Base-by-base conservation (phyloP, 1,284 basidiomycete genomes). In the Pseudozyma sp. region DNA sequence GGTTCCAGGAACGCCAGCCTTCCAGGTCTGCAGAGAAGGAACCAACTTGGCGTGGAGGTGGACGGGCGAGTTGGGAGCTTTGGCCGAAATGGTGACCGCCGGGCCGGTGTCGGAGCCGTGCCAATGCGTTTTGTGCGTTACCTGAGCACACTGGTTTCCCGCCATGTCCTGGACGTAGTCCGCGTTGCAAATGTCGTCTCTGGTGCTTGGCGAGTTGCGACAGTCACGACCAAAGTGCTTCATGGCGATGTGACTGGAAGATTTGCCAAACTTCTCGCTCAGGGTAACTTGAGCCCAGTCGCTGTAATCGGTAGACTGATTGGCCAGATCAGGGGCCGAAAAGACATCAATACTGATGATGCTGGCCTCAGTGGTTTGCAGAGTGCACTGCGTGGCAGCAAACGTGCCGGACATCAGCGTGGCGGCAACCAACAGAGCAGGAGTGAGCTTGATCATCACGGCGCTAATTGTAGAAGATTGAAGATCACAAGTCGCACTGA, bases 101-200 rank as follows among this genome's bases (percentile, higher is more conserved):
- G 55, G 43, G 14, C 52, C 60, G 1, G 53, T n/a, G 9, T 8
- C 19, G 14, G 14, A 40, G 31, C 35, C 48, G 12, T 51, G 5
- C 1, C 1, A 39, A 21, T 62, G 48, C 1, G 60, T 25, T 11
- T 18, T 45, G 49, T 52, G 49, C 14, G 31, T 18, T 3, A 63
- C 61, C 12, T 63, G 54, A 21, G 61, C 61, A 25, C 61, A 63
- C 5, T 53, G 35, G 49, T 48, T 61, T 16, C 59, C 59, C 1
- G n/a, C 18, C 18, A 19, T 1, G 1, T 54, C 39, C 0, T 43
- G 31, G 14, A 54, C 51, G 18, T 61, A 48, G 0, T 42, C n/a
- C 16, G 19, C 36, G 52, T 61, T 61, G 47, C 59, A 61, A 3
- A 38, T 35, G n/a, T 49, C 11, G 52, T 49, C 14, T 10, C 35